Percentiles rank a stretch among this genome's conserved stretches.
Evolutionary conservation across 2,329 filamentous ascomycete species (phyloP).

Genomic region (Orbilia brochopaga): DNA sequence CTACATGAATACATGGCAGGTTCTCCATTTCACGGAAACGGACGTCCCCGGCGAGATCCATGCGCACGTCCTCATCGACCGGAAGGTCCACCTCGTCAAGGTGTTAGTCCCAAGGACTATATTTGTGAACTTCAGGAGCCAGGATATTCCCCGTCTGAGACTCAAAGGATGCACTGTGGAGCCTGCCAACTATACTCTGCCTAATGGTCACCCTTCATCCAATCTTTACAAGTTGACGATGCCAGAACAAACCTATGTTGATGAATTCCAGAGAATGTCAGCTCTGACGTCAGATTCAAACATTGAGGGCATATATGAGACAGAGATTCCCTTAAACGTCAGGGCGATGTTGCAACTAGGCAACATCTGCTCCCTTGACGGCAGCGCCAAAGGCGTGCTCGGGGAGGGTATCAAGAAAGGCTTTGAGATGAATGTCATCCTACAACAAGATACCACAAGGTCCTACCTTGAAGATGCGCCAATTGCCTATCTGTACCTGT

Average conservation of each 20-base stretch:
- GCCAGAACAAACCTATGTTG: slow-evolving; percentile 83
- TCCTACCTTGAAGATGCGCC: slow-evolving; percentile 77
- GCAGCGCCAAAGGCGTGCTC: slow-evolving; percentile 84
- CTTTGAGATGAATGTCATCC: slow-evolving; percentile 80
- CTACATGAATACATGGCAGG: slow-evolving; percentile 92
- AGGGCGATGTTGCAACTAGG: slow-evolving; percentile 88
- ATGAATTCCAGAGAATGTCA: slow-evolving; percentile 75
- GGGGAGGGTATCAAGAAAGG: slow-evolving; percentile 92
- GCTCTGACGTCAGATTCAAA: slow-evolving; percentile 87
- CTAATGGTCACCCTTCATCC: slow-evolving; percentile 90
- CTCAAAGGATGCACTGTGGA: slow-evolving; percentile 86
- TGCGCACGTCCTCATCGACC: slow-evolving; percentile 90
- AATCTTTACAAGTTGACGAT: slow-evolving; percentile 95
- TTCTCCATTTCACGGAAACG: slow-evolving; percentile 83
- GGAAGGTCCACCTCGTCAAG: slow-evolving; percentile 85
- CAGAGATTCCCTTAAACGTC: slow-evolving; percentile 83
- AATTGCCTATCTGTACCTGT: slow-evolving; percentile 86
- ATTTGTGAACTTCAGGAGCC: slow-evolving; percentile 87
- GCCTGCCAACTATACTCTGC: slow-evolving; percentile 89
- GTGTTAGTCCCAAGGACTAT: slow-evolving; percentile 87
- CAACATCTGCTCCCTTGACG: slow-evolving; percentile 90
- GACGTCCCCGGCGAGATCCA: slow-evolving; percentile 84
- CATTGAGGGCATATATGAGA: slow-evolving; percentile 97
- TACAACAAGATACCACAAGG: slow-evolving; percentile 58
- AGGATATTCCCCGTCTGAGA: slow-evolving; percentile 85